These are phyloP conservation scores for Eremothecium gossypii DNA, from an alignment of 1,139 yeast genomes.

Conservation along the genomic window DNA sequence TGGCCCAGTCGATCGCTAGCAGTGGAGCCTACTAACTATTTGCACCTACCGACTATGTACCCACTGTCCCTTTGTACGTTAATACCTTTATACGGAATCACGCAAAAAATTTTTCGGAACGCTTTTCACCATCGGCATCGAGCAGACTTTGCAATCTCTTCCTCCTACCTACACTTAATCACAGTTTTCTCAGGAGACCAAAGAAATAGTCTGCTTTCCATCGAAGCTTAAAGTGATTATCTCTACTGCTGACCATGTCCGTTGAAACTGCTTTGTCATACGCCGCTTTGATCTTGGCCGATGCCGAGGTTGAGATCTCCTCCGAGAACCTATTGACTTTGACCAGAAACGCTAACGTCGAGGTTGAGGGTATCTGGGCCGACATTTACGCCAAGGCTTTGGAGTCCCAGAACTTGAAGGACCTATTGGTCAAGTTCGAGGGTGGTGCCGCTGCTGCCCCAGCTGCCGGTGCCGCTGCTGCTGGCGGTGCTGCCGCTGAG, in stretches of 20 bases:
- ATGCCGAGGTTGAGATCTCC: conserved; percentile 70
- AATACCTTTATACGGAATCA: not conserved
- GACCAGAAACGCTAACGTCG: conserved; percentile 59
- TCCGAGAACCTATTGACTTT: conserved; percentile 67
- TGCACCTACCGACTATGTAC: no score
- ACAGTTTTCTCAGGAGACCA: conserved; percentile 11
- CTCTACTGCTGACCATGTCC: conserved; percentile 50
- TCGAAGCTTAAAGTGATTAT: conserved; percentile 46
- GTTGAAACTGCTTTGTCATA: conserved; percentile 76
- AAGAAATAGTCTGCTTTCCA: conserved; percentile 60
- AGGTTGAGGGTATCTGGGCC: conserved; percentile 70
- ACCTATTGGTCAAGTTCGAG: conserved; percentile 66
- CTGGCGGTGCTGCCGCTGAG: conserved; percentile 47
- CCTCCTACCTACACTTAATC: conserved; percentile 1
- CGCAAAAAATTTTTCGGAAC: conserved; percentile 2
- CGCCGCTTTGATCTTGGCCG: conserved; percentile 85
- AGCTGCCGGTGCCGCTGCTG: conserved; percentile 49
- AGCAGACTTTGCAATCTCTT: conserved; percentile 4
- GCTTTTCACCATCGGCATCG: not conserved
- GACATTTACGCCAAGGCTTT: conserved; percentile 76
- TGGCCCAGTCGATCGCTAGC: not conserved
- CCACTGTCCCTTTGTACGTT: not conserved
- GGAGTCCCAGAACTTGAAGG: conserved; percentile 68
- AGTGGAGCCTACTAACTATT: not conserved
- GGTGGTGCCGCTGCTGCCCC: conserved; percentile 65